Percentiles rank a stretch among this genome's conserved stretches.
These are phyloP conservation scores for Phytopythium boreale DNA, from an alignment of 352 stramenopile genomes.

Conservation along the genomic window DNA sequence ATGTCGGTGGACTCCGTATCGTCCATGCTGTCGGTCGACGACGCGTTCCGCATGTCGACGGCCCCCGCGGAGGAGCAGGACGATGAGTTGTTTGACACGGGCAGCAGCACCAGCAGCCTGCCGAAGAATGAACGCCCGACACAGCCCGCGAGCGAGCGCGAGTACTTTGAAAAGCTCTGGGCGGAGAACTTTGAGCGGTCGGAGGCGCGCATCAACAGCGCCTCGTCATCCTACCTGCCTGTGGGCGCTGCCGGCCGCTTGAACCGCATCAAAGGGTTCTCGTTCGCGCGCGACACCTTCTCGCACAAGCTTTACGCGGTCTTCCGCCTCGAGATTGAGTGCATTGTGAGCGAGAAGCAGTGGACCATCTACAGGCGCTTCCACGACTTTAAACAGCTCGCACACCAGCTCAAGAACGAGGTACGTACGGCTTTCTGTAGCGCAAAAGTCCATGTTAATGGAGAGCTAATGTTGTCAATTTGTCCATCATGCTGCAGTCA, in stretches of 20 bases:
- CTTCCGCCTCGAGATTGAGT: conserved; percentile 82
- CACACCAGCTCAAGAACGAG: conserved; percentile 77
- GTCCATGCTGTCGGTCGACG: conserved; percentile 59
- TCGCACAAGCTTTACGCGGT: conserved; percentile 79
- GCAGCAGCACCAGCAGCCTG: conserved; percentile 27
- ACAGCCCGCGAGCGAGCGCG: conserved; percentile 67
- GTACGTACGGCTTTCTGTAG: background rate
- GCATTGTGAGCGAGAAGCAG: conserved; percentile 82
- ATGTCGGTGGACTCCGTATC: conserved; percentile 62
- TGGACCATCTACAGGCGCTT: conserved; percentile 87
- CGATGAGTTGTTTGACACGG: conserved; percentile 15
- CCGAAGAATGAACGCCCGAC: conserved; percentile 73
- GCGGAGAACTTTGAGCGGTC: conserved; percentile 83
- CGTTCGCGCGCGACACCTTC: conserved; percentile 59
- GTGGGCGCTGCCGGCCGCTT: conserved; percentile 60
- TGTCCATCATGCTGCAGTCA: conserved; percentile 20
- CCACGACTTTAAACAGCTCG: conserved; percentile 85
- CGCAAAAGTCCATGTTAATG: background rate
- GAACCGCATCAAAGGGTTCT: conserved; percentile 82
- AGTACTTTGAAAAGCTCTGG: conserved; percentile 83
- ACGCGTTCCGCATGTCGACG: conserved; percentile 46
- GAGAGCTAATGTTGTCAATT: background rate
- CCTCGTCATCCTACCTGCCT: conserved; percentile 57
- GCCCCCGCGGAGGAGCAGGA: conserved; percentile 30
- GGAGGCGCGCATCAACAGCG: conserved; percentile 60